Evolutionary conservation across 2,329 filamentous ascomycete genomes (phyloP).

Genomic region (Alternaria incomplexa): DNA sequence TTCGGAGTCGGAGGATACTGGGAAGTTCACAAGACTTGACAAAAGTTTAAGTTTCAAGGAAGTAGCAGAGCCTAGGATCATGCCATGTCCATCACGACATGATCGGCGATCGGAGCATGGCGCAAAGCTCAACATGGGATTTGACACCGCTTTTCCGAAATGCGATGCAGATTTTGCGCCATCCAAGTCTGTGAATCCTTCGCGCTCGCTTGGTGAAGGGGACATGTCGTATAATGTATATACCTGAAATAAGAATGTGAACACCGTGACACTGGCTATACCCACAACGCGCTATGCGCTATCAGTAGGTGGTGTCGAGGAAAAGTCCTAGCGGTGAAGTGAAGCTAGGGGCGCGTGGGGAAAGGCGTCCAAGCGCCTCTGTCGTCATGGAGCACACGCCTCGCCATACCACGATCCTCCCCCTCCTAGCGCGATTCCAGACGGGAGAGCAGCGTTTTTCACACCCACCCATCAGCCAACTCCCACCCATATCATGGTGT

Average conservation of each 20-base stretch:
- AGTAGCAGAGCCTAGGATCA: background rate
- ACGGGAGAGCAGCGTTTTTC: background rate
- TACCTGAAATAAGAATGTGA: background rate
- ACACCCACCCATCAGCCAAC: conserved; percentile 2
- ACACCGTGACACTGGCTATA: background rate
- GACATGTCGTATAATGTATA: background rate
- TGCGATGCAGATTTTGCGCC: background rate
- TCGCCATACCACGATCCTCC: conserved; percentile 1
- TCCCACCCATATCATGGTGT: background rate
- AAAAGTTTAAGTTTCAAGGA: background rate
- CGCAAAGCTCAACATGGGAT: conserved; percentile 10
- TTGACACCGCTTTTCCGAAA: conserved; percentile 14
- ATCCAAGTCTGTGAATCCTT: background rate
- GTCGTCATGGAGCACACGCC: conserved; percentile 19
- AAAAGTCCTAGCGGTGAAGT: conserved; percentile 23
- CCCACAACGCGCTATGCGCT: conserved; percentile 11
- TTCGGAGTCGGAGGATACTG: background rate
- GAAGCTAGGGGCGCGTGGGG: background rate
- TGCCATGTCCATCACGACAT: background rate
- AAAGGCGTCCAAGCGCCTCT: conserved; percentile 6
- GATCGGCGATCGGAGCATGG: conserved; percentile 8
- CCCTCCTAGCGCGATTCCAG: conserved; percentile 6
- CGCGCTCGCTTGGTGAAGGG: background rate
- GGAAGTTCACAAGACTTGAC: background rate
- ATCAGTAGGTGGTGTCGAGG: conserved; percentile 6